Conservation (phyloP, 768 basidiomycete genomes). For the Mycena amicta region DNA sequence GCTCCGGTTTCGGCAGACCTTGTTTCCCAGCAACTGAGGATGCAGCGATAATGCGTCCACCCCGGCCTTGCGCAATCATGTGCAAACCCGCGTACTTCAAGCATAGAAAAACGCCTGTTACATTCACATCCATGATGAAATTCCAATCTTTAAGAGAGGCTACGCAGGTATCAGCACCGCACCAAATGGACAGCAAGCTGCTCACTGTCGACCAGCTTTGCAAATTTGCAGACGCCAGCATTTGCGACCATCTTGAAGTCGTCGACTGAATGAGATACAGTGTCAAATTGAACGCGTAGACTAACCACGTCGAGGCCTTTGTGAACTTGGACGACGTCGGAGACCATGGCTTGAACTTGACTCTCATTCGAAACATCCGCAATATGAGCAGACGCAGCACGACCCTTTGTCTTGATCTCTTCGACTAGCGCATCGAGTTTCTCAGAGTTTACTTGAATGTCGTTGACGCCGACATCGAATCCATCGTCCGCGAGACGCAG, state of each 20-base stretch:
- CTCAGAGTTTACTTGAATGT: constrained; percentile 29
- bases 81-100: constrained; percentile 41
- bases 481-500: constrained; percentile 44
- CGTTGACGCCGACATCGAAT: constrained; percentile 44
- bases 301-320: constrained; percentile 42
- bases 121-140: constrained; percentile 32
- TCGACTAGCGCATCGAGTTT: constrained; percentile 27
- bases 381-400: constrained; percentile 10
- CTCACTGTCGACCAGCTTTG: constrained; percentile 12
- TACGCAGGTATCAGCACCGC: background rate
- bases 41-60: constrained; percentile 42
- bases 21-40: constrained; percentile 22
- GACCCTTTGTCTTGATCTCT: constrained; percentile 28
- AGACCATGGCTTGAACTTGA: constrained; percentile 38
- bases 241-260: constrained; percentile 34
- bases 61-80: constrained; percentile 41
- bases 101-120: constrained; percentile 36
- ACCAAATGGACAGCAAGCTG: background rate
- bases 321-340: constrained; percentile 26
- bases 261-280: background rate
- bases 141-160: constrained; percentile 29
- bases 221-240: constrained; percentile 23
- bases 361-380: constrained; percentile 39
- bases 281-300: background rate
- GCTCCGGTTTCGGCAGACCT: constrained; percentile 1